These are phyloP conservation scores for Pythium volutum DNA, from an alignment of 352 stramenopile species.

Conservation along the genomic window DNA sequence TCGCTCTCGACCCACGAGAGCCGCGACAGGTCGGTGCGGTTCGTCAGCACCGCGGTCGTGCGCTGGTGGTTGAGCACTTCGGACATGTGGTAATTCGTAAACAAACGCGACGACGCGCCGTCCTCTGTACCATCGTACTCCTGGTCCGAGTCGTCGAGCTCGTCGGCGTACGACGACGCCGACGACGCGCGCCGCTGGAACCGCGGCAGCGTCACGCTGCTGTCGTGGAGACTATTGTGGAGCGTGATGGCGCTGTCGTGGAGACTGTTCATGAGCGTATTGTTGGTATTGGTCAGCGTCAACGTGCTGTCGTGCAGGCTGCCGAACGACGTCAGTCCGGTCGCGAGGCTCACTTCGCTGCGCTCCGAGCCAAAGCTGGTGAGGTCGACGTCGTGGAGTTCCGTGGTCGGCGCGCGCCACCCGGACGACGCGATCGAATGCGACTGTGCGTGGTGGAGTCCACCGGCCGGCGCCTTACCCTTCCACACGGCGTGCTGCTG, in stretches of 20 bases:
- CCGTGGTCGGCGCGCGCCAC: not conserved
- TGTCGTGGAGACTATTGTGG: not conserved
- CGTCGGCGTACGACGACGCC: slow-evolving; percentile 15
- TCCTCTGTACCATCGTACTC: not conserved
- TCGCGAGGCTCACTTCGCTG: not conserved
- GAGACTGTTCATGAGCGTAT: not conserved
- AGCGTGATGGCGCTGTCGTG: slow-evolving; percentile 3
- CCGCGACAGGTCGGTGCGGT: not conserved
- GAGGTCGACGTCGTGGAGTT: too few species aligned
- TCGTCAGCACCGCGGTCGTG: not conserved
- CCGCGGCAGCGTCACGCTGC: not conserved
- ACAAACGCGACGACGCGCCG: not conserved
- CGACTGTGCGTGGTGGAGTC: not conserved
- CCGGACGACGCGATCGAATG: not conserved
- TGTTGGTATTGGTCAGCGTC: too few species aligned
- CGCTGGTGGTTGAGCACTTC: not conserved
- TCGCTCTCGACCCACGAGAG: slow-evolving; percentile 12
- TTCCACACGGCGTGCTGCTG: not conserved
- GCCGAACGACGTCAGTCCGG: slow-evolving; percentile 9
- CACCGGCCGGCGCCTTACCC: not conserved
- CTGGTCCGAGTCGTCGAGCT: slow-evolving; percentile 14
- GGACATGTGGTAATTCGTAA: slow-evolving; percentile 2
- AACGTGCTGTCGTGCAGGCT: slow-evolving; percentile 8
- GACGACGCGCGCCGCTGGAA: slow-evolving; percentile 3
- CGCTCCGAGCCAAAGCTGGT: too few species aligned